Conservation (phyloP, 805 yeast species). For the Yarrowia porcina region DNA sequence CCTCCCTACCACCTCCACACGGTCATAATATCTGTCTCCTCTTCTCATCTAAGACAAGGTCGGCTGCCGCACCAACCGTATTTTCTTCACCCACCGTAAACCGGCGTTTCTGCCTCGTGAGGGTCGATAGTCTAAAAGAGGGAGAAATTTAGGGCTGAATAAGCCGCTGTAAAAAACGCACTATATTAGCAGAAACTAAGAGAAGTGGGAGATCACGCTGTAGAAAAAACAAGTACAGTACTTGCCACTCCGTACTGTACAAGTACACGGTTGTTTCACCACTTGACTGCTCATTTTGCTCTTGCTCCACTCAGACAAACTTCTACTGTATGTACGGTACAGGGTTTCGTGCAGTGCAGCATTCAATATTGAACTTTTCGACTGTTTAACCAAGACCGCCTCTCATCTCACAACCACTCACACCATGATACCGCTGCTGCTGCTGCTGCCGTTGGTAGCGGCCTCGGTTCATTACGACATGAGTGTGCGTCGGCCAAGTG, state of each 20-base stretch:
- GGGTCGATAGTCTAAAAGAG: background rate
- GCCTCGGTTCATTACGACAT: conserved; percentile 12
- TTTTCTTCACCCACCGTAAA: background rate
- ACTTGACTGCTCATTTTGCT: too few species aligned
- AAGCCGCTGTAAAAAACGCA: background rate
- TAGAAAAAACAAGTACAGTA: too few species aligned
- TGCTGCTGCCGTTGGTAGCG: conserved; percentile 6
- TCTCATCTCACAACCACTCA: background rate
- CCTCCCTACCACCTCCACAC: too few species aligned
- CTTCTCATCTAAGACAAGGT: background rate
- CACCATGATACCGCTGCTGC: background rate
- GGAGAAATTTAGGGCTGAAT: background rate
- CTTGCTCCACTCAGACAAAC: too few species aligned
- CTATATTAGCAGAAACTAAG: background rate
- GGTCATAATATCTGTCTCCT: too few species aligned
- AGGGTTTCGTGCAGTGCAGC: background rate
- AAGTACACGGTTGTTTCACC: too few species aligned
- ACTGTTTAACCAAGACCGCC: background rate
- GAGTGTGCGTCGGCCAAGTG: conserved; percentile 1
- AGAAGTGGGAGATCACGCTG: too few species aligned
- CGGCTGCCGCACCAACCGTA: background rate
- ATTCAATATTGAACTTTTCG: background rate
- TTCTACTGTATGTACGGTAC: too few species aligned
- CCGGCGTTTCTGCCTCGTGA: background rate
- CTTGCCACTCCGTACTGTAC: too few species aligned